These are phyloP conservation scores for Zygotorulaspora chibaensis DNA, from an alignment of 805 yeast genomes.

Conservation along the genomic window DNA sequence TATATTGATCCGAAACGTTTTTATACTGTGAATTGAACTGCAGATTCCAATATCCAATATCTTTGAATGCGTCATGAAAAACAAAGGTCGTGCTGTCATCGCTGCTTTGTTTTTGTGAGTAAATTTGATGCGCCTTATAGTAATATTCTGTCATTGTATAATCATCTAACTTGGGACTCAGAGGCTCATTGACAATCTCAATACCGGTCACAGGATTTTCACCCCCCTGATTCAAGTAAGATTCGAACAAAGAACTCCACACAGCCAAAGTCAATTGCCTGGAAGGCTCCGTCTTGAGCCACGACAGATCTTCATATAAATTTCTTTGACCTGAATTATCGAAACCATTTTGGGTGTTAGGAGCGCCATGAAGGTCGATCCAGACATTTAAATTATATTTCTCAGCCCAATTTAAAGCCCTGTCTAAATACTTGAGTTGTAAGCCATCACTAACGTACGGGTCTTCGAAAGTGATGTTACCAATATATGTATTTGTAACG, in stretches of 20 bases:
- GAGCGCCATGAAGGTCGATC: constrained; percentile 77
- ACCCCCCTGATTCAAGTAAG: constrained; percentile 39
- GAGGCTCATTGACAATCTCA: constrained; percentile 69
- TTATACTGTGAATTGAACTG: constrained; percentile 36
- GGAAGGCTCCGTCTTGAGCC: constrained; percentile 41
- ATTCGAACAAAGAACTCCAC: constrained; percentile 45
- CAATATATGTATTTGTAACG: constrained; percentile 15
- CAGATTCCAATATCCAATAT: constrained; percentile 51
- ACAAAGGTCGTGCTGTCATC: constrained; percentile 42
- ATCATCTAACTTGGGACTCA: constrained; percentile 48
- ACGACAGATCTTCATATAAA: constrained; percentile 34
- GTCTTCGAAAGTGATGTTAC: constrained; percentile 39
- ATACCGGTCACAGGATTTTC: constrained; percentile 60
- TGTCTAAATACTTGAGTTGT: constrained; percentile 58
- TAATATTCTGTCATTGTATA: constrained; percentile 31
- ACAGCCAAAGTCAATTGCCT: constrained; percentile 47
- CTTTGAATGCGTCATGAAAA: constrained; percentile 63
- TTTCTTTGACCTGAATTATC: constrained; percentile 72
- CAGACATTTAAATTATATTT: constrained; percentile 58
- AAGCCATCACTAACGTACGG: constrained; percentile 57
- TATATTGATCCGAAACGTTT: constrained; percentile 33
- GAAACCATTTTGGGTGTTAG: constrained; percentile 85
- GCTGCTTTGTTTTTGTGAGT: constrained; percentile 19
- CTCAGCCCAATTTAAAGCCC: constrained; percentile 65
- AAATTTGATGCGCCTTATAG: constrained; percentile 33